Conservation (phyloP, 2,329 filamentous ascomycete genomes). For the Sporothrix variecibatus region DNA sequence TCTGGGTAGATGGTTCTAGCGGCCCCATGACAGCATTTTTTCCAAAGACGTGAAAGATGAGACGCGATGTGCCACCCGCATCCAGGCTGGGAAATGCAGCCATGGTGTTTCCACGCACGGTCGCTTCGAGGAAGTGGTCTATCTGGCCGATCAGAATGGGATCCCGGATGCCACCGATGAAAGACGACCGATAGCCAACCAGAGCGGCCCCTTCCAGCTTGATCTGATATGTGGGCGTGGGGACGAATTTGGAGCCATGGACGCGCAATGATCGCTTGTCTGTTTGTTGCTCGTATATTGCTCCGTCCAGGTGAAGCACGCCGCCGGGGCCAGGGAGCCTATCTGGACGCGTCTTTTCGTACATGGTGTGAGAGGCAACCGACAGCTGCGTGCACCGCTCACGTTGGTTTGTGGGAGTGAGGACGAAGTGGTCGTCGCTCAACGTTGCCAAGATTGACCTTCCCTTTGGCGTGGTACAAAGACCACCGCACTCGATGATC, state of each 20-base stretch:
- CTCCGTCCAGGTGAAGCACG: conserved; percentile 43
- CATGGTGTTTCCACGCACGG: conserved; percentile 28
- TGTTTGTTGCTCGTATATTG: conserved; percentile 46
- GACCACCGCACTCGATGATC: conserved; percentile 55
- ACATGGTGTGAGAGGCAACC: conserved; percentile 56
- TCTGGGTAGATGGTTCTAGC: conserved; percentile 34
- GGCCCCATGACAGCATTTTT: conserved; percentile 34
- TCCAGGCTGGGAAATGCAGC: conserved; percentile 47
- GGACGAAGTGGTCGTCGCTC: conserved; percentile 48
- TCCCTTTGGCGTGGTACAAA: conserved; percentile 51
- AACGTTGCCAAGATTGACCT: conserved; percentile 45
- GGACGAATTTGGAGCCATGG: conserved; percentile 42
- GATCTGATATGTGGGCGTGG: conserved; percentile 43
- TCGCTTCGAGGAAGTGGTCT: conserved; percentile 24
- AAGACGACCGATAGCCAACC: conserved; percentile 47
- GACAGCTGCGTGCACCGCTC: conserved; percentile 49
- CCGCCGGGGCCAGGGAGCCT: conserved; percentile 53
- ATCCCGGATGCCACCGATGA: conserved; percentile 50
- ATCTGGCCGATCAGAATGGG: conserved; percentile 47
- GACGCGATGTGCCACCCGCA: conserved; percentile 38
- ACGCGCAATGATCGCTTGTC: conserved; percentile 45
- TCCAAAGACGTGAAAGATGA: conserved; percentile 3
- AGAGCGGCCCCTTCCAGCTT: conserved; percentile 51
- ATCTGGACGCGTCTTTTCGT: conserved; percentile 57
- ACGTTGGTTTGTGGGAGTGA: conserved; percentile 43